Base-by-base conservation (phyloP, 169 alveolate species). In the Plasmodium cynomolgi region DNA sequence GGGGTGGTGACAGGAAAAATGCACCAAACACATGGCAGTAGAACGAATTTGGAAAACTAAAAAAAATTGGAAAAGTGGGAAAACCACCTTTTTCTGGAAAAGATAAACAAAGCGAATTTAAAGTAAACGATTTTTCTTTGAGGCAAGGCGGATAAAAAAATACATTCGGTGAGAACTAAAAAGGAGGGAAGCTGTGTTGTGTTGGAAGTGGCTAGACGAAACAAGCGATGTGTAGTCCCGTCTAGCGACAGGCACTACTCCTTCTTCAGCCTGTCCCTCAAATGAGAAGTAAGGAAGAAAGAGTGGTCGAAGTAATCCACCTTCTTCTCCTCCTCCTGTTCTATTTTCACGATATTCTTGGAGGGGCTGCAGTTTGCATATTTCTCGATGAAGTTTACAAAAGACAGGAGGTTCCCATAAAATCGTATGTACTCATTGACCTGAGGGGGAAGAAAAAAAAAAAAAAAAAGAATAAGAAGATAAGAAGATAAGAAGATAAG, bases 361-460 rank as follows among this genome's bases (percentile, higher is more conserved):
- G 82, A 23, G 34, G 94, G 73, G 8, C 37, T 80, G 37, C 77
- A 26, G 31, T 68, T 62, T 29, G 90, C 80, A 90, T 90, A 90
- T 74, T 39, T 81, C 34, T 90, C 44, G 54, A 90, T 90, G 41
- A 90, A 90, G 83, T 39, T 79, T 58, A 90, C 94, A 80, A 90
- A 90, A 13, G 94, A 90, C 72, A 90, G 82, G 81, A 90, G 83
- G 83, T 90, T 90, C 20, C 94, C 94, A 54, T 90, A 90, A 26
- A 90, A 90, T 29, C 74, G 82, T 44, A 90, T 80, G 44, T 90
- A 90, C 39, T 90, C 94, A 39, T 80, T 79, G 5, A 90, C 94
- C 94, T 90, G 54, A 17, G 72, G 29, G 44, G 26, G 73, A 6
- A 7, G 73, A 83, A 33, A 62, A 34, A 83, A 62, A 6, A 58